Conservation (phyloP, 2,329 filamentous ascomycete genomes). For the Cladosporium sp. region DNA sequence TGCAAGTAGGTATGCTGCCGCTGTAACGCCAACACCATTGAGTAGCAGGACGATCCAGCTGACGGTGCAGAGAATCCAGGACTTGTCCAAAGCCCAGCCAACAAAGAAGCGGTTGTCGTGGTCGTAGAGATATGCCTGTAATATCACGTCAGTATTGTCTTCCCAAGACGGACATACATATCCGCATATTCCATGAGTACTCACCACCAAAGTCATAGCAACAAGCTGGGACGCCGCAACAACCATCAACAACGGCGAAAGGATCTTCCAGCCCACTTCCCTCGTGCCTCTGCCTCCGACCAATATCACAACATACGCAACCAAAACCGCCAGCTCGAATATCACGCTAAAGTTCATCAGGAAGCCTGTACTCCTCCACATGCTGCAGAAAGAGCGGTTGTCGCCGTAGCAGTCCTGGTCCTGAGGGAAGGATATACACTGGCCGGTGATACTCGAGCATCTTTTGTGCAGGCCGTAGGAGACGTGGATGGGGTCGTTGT, state of each 20-base stretch:
- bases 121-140: slow-evolving; percentile 77
- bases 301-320: slow-evolving; percentile 76
- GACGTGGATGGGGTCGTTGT: slow-evolving; percentile 56
- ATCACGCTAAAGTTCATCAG: slow-evolving; percentile 81
- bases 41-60: slow-evolving; percentile 59
- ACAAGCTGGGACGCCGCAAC: slow-evolving; percentile 70
- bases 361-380: slow-evolving; percentile 89
- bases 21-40: slow-evolving; percentile 58
- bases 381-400: slow-evolving; percentile 78
- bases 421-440: slow-evolving; percentile 67
- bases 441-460: slow-evolving; percentile 69
- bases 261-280: slow-evolving; percentile 78
- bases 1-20: slow-evolving; percentile 70
- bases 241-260: slow-evolving; percentile 64
- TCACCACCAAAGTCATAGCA: slow-evolving; percentile 80
- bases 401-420: slow-evolving; percentile 66
- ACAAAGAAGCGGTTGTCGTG: slow-evolving; percentile 79
- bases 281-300: slow-evolving; percentile 76
- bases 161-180: not conserved
- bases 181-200: slow-evolving; percentile 33
- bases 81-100: slow-evolving; percentile 78
- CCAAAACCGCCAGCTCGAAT: slow-evolving; percentile 76
- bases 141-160: not conserved
- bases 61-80: slow-evolving; percentile 69
- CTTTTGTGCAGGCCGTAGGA: slow-evolving; percentile 76